Percentiles rank a stretch among this genome's conserved stretches.
Conservation (phyloP, 495 filamentous ascomycete genomes). For the Pseudoneurospora amorphoporcata region DNA sequence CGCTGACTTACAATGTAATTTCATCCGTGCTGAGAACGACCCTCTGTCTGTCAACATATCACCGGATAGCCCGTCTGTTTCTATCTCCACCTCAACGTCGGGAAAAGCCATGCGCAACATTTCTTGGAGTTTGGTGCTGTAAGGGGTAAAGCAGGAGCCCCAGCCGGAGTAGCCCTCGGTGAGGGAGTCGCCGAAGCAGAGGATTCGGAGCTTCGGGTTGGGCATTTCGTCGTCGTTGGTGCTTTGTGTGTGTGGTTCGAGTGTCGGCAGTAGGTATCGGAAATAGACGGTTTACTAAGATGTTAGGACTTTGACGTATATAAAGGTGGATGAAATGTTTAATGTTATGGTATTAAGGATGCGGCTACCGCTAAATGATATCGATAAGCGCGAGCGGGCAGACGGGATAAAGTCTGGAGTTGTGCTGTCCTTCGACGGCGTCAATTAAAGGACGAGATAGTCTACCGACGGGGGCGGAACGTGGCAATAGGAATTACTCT, state of each 20-base stretch:
- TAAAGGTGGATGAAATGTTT: background rate
- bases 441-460: background rate
- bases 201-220: conserved; percentile 30
- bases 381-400: background rate
- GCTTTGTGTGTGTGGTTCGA: background rate
- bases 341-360: background rate
- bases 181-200: conserved; percentile 58
- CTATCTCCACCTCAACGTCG: conserved; percentile 22
- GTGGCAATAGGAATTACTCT: background rate
- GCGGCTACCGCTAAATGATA: background rate
- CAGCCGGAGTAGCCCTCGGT: conserved; percentile 43
- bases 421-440: background rate
- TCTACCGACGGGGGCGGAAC: background rate
- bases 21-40: conserved; percentile 35
- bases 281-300: background rate
- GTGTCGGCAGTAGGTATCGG: background rate
- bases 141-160: conserved; percentile 41
- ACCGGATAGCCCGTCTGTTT: conserved; percentile 38
- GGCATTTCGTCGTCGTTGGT: conserved; percentile 10
- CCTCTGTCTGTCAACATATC: conserved; percentile 36
- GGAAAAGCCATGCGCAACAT: conserved; percentile 33
- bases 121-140: conserved; percentile 29
- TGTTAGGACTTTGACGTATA: background rate
- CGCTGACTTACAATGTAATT: conserved; percentile 27
- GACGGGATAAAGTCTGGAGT: background rate